These are phyloP conservation scores for Leccinum boreale DNA, from an alignment of 768 basidiomycete species.

Conservation along the genomic window DNA sequence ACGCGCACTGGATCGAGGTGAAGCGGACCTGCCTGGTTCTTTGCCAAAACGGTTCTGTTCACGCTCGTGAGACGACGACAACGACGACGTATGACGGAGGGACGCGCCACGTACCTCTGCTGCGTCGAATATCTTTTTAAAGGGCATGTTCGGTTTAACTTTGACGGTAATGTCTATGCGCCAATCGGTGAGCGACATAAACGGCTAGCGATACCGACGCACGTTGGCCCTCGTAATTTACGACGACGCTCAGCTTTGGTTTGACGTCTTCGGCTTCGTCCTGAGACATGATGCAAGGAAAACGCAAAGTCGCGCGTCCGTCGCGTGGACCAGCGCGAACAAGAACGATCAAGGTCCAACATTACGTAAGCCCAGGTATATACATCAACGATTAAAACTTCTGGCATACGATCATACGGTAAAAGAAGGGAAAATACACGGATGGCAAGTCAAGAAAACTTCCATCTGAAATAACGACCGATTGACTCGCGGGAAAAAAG, in stretches of 20 bases:
- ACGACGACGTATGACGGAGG: neutral
- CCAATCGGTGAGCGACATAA: neutral
- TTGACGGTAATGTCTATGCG: conserved; percentile 60
- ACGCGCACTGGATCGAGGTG: neutral
- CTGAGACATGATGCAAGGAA: conserved; percentile 22
- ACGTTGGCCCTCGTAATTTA: conserved; percentile 57
- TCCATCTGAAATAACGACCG: conserved; percentile 42
- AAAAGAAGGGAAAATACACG: neutral
- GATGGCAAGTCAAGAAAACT: conserved; percentile 49
- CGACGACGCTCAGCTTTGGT: conserved; percentile 64
- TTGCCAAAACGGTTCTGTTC: conserved; percentile 56
- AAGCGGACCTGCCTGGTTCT: conserved; percentile 43
- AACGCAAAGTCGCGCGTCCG: neutral
- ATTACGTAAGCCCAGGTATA: conserved; percentile 29
- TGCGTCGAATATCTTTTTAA: conserved; percentile 64
- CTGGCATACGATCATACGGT: neutral
- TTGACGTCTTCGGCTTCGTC: conserved; percentile 52
- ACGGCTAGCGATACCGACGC: conserved; percentile 10
- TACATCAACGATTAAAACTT: conserved; percentile 1
- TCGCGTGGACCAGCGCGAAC: conserved; percentile 18
- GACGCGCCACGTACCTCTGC: conserved; percentile 48
- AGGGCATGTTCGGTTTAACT: conserved; percentile 61
- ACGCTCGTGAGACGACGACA: neutral
- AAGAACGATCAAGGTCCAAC: neutral
- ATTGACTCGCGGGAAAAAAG: neutral